Percentiles rank a stretch among this genome's conserved stretches.
phyloP scores from a whole-genome alignment of 2,329 filamentous ascomycete genomes.

The Pseudocercospora vitis region DNA sequence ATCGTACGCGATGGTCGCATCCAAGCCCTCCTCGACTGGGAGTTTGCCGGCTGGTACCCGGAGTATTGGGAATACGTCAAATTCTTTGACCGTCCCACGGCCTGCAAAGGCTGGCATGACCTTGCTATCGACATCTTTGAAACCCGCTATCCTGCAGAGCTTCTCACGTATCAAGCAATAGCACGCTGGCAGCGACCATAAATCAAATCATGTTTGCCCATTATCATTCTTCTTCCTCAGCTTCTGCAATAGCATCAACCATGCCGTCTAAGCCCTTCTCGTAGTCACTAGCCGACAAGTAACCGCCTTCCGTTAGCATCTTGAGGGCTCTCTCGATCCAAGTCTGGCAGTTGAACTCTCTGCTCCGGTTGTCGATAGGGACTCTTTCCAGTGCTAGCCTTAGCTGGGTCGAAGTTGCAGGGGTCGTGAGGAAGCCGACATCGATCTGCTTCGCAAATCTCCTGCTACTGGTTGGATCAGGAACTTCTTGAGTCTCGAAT shows the following conservation, averaged over 20 bases:
- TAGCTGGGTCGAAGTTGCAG: slow-evolving; percentile 1
- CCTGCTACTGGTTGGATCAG: background rate
- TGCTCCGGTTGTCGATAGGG: slow-evolving; percentile 12
- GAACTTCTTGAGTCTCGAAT: slow-evolving; percentile 7
- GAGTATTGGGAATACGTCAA: slow-evolving; percentile 50
- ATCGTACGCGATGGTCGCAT: slow-evolving; percentile 29
- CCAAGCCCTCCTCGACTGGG: slow-evolving; percentile 50
- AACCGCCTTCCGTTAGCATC: slow-evolving; percentile 1
- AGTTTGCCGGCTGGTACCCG: slow-evolving; percentile 49
- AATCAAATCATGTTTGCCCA: no score
- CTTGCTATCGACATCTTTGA: slow-evolving; percentile 14
- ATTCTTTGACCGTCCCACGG: slow-evolving; percentile 22
- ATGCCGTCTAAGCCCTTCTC: slow-evolving; percentile 17
- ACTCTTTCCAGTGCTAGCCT: slow-evolving; percentile 11
- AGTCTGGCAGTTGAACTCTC: slow-evolving; percentile 20
- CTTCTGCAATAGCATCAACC: slow-evolving; percentile 14
- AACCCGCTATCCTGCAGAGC: slow-evolving; percentile 10
- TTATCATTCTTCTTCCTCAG: background rate
- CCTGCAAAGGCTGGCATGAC: slow-evolving; percentile 21
- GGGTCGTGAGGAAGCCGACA: slow-evolving; percentile 4
- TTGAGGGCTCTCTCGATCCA: slow-evolving; percentile 19
- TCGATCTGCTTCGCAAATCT: slow-evolving; percentile 8
- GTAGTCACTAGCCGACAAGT: slow-evolving; percentile 9
- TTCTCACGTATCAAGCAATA: slow-evolving; percentile 11
- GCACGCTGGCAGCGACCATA: background rate